Evolutionary conservation across 192 early-diverging fungal genomes (phyloP).

Genomic region (Haplosporangium gracile): DNA sequence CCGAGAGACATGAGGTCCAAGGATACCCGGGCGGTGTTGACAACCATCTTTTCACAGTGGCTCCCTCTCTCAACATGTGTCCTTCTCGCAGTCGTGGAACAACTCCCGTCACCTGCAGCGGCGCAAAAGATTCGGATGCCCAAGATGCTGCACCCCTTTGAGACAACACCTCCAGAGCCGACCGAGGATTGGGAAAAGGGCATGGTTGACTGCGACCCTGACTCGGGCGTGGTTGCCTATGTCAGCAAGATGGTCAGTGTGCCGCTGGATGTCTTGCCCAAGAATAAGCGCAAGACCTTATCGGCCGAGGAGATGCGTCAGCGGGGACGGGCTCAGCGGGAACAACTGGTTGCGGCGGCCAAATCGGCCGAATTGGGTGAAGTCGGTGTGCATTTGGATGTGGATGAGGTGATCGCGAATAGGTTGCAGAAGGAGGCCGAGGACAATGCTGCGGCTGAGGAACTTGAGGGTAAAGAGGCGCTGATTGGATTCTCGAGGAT

Average conservation of each 20-base stretch:
- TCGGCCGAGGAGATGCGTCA: slow-evolving; percentile 94
- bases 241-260: slow-evolving; percentile 96
- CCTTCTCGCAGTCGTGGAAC: slow-evolving; percentile 87
- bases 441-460: slow-evolving; percentile 54
- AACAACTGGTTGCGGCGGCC: slow-evolving; percentile 44
- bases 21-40: slow-evolving; percentile 80
- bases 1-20: slow-evolving; percentile 92
- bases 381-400: slow-evolving; percentile 31
- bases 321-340: slow-evolving; percentile 67
- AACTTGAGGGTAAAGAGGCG: slow-evolving; percentile 69
- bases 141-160: slow-evolving; percentile 75
- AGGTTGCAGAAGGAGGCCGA: slow-evolving; percentile 27
- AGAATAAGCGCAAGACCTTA: slow-evolving; percentile 75
- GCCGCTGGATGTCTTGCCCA: slow-evolving; percentile 79
- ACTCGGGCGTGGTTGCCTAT: slow-evolving; percentile 84
- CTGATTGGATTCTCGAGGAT: slow-evolving; percentile 95
- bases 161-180: slow-evolving; percentile 60
- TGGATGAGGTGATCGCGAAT: slow-evolving; percentile 41
- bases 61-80: slow-evolving; percentile 92
- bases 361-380: slow-evolving; percentile 58
- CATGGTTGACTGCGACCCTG: slow-evolving; percentile 79
- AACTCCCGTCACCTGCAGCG: slow-evolving; percentile 85
- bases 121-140: slow-evolving; percentile 89
- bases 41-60: slow-evolving; percentile 94
- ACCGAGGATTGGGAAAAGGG: slow-evolving; percentile 76